These are phyloP conservation scores for Musa beccarii DNA, from an alignment of 176 grass and related monocot genomes.

Conservation along the genomic window DNA sequence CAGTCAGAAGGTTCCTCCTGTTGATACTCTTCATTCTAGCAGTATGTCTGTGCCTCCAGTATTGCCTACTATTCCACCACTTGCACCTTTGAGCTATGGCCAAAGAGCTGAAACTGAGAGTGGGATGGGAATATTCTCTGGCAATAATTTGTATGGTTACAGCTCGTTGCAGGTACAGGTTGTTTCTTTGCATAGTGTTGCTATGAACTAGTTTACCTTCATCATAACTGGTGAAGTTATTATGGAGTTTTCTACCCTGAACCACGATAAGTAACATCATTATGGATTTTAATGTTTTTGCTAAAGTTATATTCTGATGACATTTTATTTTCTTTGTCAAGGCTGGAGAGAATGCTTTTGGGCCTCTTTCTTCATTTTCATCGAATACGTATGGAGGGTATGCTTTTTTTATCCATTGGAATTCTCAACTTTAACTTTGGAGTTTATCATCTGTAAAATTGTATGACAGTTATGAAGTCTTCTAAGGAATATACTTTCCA, in stretches of 20 bases:
- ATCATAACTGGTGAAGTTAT: not conserved
- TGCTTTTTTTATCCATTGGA: conserved; percentile 16
- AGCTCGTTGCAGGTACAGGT: conserved; percentile 55
- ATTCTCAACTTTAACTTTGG: not conserved
- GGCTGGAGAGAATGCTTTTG: conserved; percentile 55
- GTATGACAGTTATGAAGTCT: too few relatives aligned
- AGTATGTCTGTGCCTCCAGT: conserved; percentile 41
- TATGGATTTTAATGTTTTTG: not conserved
- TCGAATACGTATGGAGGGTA: conserved; percentile 69
- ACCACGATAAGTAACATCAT: not conserved
- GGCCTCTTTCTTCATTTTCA: conserved; percentile 46
- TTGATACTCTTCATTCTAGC: conserved; percentile 53
- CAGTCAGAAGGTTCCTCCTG: conserved; percentile 26
- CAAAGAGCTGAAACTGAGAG: conserved; percentile 56
- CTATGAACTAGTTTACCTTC: not conserved
- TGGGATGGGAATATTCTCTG: conserved; percentile 38
- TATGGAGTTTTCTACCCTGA: not conserved
- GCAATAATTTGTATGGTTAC: conserved; percentile 52
- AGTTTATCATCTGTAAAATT: not conserved
- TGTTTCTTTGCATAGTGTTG: conserved; percentile 3
- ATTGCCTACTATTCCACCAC: conserved; percentile 37
- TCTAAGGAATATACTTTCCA: too few relatives aligned
- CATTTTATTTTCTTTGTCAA: conserved; percentile 19
- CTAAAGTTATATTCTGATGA: not conserved
- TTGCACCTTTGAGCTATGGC: conserved; percentile 50